Evolutionary conservation across 805 yeast species (phyloP).

Genomic region (Candida sakaeoensis): DNA sequence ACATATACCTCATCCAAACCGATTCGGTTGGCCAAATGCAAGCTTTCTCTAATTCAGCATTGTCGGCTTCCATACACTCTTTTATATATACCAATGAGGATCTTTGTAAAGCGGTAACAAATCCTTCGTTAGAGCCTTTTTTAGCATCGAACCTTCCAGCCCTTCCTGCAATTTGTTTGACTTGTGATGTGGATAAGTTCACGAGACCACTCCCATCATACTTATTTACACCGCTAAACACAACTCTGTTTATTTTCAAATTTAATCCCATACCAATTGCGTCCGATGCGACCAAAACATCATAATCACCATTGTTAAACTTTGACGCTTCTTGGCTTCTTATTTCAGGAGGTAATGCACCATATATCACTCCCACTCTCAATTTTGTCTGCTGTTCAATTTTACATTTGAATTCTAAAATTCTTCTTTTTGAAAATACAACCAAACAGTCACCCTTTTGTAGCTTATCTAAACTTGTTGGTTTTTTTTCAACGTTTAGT

Average conservation of each 20-base stretch:
- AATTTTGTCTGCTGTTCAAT: conserved; percentile 62
- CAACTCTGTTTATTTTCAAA: conserved; percentile 73
- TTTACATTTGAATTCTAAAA: conserved; percentile 61
- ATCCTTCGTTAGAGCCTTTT: conserved; percentile 37
- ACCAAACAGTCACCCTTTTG: conserved; percentile 84
- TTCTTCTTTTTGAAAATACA: conserved; percentile 73
- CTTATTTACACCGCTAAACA: conserved; percentile 67
- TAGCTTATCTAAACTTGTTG: conserved; percentile 37
- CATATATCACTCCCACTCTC: conserved; percentile 87
- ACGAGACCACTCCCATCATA: conserved; percentile 59
- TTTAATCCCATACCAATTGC: conserved; percentile 98
- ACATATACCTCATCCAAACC: conserved; percentile 62
- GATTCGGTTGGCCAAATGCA: conserved; percentile 77
- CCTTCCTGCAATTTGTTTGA: conserved; percentile 93
- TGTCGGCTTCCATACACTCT: conserved; percentile 47
- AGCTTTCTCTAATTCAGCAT: conserved; percentile 55
- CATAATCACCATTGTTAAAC: conserved; percentile 77
- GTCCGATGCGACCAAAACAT: conserved; percentile 89
- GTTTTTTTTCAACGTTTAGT: conserved; percentile 47
- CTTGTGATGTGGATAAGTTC: conserved; percentile 56
- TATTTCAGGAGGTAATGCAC: conserved; percentile 94
- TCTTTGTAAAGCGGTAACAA: conserved; percentile 50
- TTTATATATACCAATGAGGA: conserved; percentile 44
- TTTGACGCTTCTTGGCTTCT: conserved; percentile 76
- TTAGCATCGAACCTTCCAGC: conserved; percentile 72